Conservation (phyloP, 2,329 filamentous ascomycete genomes). For the Coleophoma eucalyptorum region DNA sequence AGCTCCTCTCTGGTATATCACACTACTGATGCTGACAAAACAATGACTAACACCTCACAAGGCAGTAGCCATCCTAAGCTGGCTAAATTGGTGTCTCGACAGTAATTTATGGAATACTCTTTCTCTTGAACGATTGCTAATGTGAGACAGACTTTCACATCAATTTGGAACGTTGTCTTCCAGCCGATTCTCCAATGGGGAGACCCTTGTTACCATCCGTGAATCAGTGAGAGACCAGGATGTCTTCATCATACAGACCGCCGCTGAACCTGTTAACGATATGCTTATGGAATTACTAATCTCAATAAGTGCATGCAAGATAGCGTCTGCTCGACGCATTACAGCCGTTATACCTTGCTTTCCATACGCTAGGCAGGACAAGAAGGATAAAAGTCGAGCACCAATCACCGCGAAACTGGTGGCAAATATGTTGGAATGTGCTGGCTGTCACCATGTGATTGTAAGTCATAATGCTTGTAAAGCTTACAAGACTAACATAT, state of each 20-base stretch:
- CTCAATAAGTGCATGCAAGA: not conserved
- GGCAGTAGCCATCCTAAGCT: not conserved
- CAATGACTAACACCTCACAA: not conserved
- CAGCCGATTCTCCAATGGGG: not conserved
- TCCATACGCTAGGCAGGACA: not conserved
- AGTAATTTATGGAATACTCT: not conserved
- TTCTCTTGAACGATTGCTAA: not conserved
- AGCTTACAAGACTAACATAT: not conserved
- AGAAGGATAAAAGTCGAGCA: not conserved
- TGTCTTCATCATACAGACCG: not conserved
- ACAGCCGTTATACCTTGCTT: not conserved
- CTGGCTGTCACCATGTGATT: not conserved
- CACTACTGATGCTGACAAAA: not conserved
- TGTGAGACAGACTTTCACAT: not conserved
- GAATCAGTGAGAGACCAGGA: not conserved
- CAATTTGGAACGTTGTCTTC: not conserved
- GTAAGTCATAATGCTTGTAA: too few relatives aligned
- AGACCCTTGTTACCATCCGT: not conserved
- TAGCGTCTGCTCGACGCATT: not conserved
- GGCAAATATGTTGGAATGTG: not conserved
- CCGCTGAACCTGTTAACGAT: not conserved
- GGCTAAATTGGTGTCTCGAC: not conserved
- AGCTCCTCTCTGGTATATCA: not conserved
- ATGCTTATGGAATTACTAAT: not conserved
- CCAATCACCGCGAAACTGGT: conserved; percentile 1